These are phyloP conservation scores for Globisporangium lucens DNA, from an alignment of 352 stramenopile species.

Conservation along the genomic window DNA sequence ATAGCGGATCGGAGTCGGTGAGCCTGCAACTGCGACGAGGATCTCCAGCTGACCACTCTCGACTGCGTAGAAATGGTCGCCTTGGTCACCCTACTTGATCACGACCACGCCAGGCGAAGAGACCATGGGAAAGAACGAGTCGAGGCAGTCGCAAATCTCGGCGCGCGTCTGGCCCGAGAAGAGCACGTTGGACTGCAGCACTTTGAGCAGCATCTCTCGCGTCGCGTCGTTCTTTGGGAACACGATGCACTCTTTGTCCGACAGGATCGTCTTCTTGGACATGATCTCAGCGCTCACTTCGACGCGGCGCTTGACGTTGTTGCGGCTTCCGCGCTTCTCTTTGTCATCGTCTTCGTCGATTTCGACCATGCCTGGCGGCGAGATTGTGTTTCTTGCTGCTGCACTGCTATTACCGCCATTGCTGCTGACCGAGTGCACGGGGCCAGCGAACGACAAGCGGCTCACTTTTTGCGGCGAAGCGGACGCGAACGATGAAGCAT, in stretches of 20 bases:
- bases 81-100: constrained; percentile 68
- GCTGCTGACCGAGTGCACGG: constrained; percentile 15
- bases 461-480: constrained; percentile 12
- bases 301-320: constrained; percentile 37
- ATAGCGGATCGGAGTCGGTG: constrained; percentile 60
- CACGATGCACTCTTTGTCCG: constrained; percentile 44
- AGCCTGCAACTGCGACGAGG: constrained; percentile 51
- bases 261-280: constrained; percentile 61
- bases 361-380: background rate
- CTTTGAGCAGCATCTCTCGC: constrained; percentile 51
- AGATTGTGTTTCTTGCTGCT: background rate
- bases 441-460: constrained; percentile 20
- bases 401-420: background rate
- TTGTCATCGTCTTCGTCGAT: background rate
- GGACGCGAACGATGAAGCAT: background rate
- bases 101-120: constrained; percentile 38
- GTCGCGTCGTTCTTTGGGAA: constrained; percentile 62
- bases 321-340: constrained; percentile 10
- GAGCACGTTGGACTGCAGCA: constrained; percentile 73
- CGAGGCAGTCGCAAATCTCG: constrained; percentile 65
- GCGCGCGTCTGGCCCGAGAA: constrained; percentile 57
- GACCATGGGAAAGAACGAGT: constrained; percentile 68
- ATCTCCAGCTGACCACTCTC: constrained; percentile 68
- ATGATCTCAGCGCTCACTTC: constrained; percentile 83
- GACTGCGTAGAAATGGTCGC: constrained; percentile 78